phyloP scores from a whole-genome alignment of 2,329 filamentous ascomycete species.

The Paecilomyces sp. region DNA sequence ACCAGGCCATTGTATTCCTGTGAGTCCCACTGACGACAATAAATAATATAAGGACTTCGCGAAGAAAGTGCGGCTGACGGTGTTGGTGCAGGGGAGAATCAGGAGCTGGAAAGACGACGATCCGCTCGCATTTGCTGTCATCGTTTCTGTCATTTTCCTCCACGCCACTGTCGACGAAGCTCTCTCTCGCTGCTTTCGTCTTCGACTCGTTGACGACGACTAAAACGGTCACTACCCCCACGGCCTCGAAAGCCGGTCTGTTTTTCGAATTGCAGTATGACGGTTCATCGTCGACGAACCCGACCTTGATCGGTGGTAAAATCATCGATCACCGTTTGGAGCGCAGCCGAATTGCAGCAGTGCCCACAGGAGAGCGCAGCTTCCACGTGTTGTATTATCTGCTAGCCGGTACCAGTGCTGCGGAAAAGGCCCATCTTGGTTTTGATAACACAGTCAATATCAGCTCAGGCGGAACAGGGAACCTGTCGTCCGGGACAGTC shows the following conservation, averaged over 20 bases:
- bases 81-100: slow-evolving; percentile 72
- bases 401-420: slow-evolving; percentile 79
- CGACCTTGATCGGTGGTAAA: slow-evolving; percentile 87
- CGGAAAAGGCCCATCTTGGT: slow-evolving; percentile 81
- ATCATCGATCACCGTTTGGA: slow-evolving; percentile 89
- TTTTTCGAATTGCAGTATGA: slow-evolving; percentile 98
- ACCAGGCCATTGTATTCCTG: slow-evolving; percentile 89
- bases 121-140: slow-evolving; percentile 81
- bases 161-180: slow-evolving; percentile 85
- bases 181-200: slow-evolving; percentile 87
- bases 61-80: slow-evolving; percentile 15
- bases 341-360: slow-evolving; percentile 79
- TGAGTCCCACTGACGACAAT: slow-evolving; percentile 45
- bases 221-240: slow-evolving; percentile 91
- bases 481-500: slow-evolving; percentile 46
- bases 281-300: slow-evolving; percentile 73
- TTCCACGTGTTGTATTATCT: slow-evolving; percentile 97
- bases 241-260: slow-evolving; percentile 88
- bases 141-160: slow-evolving; percentile 82
- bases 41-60: background rate
- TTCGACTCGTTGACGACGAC: slow-evolving; percentile 96
- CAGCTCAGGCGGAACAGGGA: slow-evolving; percentile 36
- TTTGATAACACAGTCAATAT: slow-evolving; percentile 45
- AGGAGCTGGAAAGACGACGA: slow-evolving; percentile 89
- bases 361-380: slow-evolving; percentile 92